Percentiles rank a stretch among this genome's conserved stretches.
Conservation (phyloP, 2,329 filamentous ascomycete species). For the Penicillium sp. region DNA sequence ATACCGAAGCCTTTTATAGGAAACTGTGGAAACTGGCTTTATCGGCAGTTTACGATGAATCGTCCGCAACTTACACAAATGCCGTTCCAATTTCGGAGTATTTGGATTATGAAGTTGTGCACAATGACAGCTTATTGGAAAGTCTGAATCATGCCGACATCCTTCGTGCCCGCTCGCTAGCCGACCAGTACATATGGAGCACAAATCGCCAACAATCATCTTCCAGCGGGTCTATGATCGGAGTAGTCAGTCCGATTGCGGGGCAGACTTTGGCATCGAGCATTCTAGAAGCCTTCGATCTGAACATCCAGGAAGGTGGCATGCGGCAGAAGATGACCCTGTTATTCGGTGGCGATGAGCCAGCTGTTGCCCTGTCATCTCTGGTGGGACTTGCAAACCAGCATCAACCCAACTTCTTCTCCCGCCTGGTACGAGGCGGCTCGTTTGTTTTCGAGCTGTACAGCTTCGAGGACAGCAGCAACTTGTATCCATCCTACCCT, state of each 20-base stretch:
- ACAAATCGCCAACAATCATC: slow-evolving; percentile 40
- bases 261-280: slow-evolving; percentile 37
- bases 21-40: slow-evolving; percentile 39
- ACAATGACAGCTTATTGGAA: slow-evolving; percentile 41
- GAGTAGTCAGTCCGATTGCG: slow-evolving; percentile 33
- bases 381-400: slow-evolving; percentile 35
- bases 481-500: slow-evolving; percentile 31
- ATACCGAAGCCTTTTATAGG: slow-evolving; percentile 41
- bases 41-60: slow-evolving; percentile 32
- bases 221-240: slow-evolving; percentile 19
- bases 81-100: slow-evolving; percentile 50
- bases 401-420: slow-evolving; percentile 39
- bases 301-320: slow-evolving; percentile 34
- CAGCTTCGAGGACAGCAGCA: slow-evolving; percentile 30
- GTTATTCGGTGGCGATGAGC: slow-evolving; percentile 44
- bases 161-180: slow-evolving; percentile 36
- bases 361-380: slow-evolving; percentile 46
- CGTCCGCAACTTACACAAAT: slow-evolving; percentile 43
- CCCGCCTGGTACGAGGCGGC: slow-evolving; percentile 42
- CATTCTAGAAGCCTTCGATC: slow-evolving; percentile 33
- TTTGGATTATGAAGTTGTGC: slow-evolving; percentile 45
- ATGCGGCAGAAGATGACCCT: slow-evolving; percentile 38
- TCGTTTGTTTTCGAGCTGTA: slow-evolving; percentile 48
- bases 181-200: slow-evolving; percentile 43
- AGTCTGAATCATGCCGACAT: slow-evolving; percentile 27